Percentiles rank a stretch among this genome's conserved stretches.
Evolutionary conservation across 805 yeast genomes (phyloP).

Genomic region (Vanderwaltozyma tropicalis): DNA sequence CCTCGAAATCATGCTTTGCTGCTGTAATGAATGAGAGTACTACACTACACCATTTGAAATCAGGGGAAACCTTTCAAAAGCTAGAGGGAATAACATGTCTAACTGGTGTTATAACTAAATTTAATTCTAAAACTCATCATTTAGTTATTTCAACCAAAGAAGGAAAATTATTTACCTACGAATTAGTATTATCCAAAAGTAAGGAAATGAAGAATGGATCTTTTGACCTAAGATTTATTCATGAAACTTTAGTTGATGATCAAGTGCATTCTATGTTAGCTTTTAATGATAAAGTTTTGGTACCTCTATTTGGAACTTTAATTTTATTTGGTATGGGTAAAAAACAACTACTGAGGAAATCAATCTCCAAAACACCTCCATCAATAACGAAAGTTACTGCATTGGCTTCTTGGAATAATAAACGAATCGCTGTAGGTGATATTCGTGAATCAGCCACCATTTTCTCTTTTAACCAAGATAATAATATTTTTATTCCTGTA

Average conservation of each 20-base stretch:
- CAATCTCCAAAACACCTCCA: conserved; percentile 35
- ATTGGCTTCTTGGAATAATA: conserved; percentile 41
- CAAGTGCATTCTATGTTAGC: conserved; percentile 38
- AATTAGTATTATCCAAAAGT: conserved; percentile 9
- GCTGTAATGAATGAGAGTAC: neutral
- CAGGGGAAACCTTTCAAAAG: conserved; percentile 1
- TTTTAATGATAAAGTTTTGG: conserved; percentile 53
- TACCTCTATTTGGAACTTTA: conserved; percentile 43
- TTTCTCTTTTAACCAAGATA: conserved; percentile 38
- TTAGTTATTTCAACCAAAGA: conserved; percentile 38
- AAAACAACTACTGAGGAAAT: conserved; percentile 66
- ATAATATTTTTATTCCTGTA: conserved; percentile 47
- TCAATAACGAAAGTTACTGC: conserved; percentile 42
- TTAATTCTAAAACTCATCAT: conserved; percentile 23
- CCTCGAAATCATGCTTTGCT: neutral
- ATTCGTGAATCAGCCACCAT: conserved; percentile 53
- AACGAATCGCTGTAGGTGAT: conserved; percentile 63
- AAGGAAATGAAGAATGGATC: conserved; percentile 13
- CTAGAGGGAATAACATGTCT: conserved; percentile 6
- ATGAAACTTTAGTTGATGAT: conserved; percentile 47
- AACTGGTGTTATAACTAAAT: conserved; percentile 14
- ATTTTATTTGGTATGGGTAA: conserved; percentile 64
- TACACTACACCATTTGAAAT: neutral
- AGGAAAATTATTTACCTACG: conserved; percentile 10
- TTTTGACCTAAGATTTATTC: conserved; percentile 39